Base-by-base conservation (phyloP, 352 stramenopile species). In the Pythium oligandrum region DNA sequence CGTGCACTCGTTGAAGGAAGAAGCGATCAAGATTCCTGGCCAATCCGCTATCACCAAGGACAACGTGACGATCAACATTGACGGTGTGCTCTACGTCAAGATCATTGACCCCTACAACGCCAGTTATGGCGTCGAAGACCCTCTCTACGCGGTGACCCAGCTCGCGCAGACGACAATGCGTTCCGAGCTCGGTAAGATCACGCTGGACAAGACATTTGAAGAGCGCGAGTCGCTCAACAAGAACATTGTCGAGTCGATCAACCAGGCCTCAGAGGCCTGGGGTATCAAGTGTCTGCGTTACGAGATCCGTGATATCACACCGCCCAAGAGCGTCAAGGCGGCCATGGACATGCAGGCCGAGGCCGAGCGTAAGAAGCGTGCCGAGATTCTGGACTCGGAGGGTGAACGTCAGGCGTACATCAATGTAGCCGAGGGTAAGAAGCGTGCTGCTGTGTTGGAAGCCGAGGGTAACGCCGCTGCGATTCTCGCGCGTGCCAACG, bases 331-430 rank as follows among this genome's bases (percentile, higher is more conserved):
- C 45, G 86, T 97, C 4, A 87, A 88, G 62, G 73, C 82, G 1
- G 87, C 89, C 36, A 97, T 97, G 89, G 87, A 97, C 72, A 95
- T 95, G 86, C 88, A 97, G 59, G 88, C 88, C 31, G 88, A 97
- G 59, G 89, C 89, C 6, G 89, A 97, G 65, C 86, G 89, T 47
- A 77, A 88, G 59, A 96, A 96, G 77, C 86, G 89, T 38, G 89
- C 89, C 3, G 85, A 96, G 67, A 96, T 97, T 51, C 67, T 96
- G n/a, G 76, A 96, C 54, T 96, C 88, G 32, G 89, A 97, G 60
- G 89, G 88, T 56, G 79, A 94, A 63, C 76, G 83, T 26, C 80
- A 90, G 55, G 75, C 84, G 46, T 91, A 94, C 63, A 95, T 96
- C 62, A 97, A 97, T 64, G 83, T 95, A 50, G 88, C 88, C 0